These are phyloP conservation scores for Solanum virginianum DNA, from an alignment of 257 asterid genomes.

Conservation along the genomic window DNA sequence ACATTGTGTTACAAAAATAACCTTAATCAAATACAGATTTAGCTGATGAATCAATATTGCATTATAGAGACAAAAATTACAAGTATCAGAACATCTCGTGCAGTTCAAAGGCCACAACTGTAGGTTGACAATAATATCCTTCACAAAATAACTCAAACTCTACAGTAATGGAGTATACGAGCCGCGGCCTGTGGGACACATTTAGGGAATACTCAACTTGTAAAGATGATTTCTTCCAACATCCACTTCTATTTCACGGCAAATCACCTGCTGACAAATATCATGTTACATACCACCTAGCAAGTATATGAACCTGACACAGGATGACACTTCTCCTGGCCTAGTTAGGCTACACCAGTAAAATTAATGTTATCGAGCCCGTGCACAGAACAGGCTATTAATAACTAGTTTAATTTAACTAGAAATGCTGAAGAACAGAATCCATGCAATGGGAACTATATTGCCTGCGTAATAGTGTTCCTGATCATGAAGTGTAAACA, in stretches of 20 bases:
- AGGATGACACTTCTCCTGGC: neutral
- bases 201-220: neutral
- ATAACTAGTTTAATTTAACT: neutral
- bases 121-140: neutral
- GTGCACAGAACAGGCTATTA: too few relatives aligned
- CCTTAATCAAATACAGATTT: neutral
- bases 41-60: neutral
- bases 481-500: neutral
- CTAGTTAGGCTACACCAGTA: neutral
- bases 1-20: neutral
- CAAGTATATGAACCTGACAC: neutral
- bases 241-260: neutral
- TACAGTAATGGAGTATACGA: neutral
- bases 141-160: neutral
- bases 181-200: neutral
- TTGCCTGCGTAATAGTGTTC: neutral
- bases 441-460: neutral
- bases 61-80: neutral
- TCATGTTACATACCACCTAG: neutral
- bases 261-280: neutral
- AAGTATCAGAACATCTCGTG: neutral
- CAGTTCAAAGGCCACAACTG: neutral
- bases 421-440: neutral
- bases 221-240: neutral
- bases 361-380: too few relatives aligned